A percentile compares a stretch with the other conserved stretches of the same genome.
Evolutionary conservation across 768 basidiomycete genomes (phyloP).

Genomic region (Rubroboletus pulcherrimus): DNA sequence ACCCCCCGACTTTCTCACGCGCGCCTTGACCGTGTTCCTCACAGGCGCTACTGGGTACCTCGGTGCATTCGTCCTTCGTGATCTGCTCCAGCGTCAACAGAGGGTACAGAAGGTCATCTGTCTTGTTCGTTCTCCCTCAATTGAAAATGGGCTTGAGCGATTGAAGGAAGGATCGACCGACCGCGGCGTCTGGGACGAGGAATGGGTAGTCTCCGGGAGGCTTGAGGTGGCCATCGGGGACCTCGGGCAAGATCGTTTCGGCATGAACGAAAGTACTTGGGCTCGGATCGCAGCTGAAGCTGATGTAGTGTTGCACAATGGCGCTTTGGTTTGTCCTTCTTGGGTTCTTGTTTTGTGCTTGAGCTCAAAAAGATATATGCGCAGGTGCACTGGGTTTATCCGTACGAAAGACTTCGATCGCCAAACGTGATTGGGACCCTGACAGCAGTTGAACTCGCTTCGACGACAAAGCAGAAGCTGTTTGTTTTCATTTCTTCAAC

Average conservation of each 20-base stretch:
- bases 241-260: conserved; percentile 70
- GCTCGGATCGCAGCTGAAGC: conserved; percentile 60
- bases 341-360: neutral
- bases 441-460: conserved; percentile 76
- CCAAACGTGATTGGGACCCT: conserved; percentile 93
- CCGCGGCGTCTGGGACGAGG: conserved; percentile 84
- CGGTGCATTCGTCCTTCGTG: conserved; percentile 85
- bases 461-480: conserved; percentile 67
- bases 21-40: conserved; percentile 77
- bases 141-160: conserved; percentile 61
- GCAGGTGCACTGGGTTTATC: conserved; percentile 98
- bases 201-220: conserved; percentile 65
- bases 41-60: conserved; percentile 98
- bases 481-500: conserved; percentile 94
- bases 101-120: conserved; percentile 85
- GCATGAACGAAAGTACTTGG: conserved; percentile 66
- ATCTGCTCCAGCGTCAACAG: conserved; percentile 61
- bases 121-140: conserved; percentile 73
- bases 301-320: conserved; percentile 90
- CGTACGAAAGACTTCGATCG: conserved; percentile 87
- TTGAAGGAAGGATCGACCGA: conserved; percentile 70
- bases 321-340: conserved; percentile 77
- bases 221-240: conserved; percentile 86
- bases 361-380: neutral
- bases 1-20: conserved; percentile 50